These are phyloP conservation scores for Plectranthus barbatus DNA, from an alignment of 257 asterid species.

Conservation along the genomic window DNA sequence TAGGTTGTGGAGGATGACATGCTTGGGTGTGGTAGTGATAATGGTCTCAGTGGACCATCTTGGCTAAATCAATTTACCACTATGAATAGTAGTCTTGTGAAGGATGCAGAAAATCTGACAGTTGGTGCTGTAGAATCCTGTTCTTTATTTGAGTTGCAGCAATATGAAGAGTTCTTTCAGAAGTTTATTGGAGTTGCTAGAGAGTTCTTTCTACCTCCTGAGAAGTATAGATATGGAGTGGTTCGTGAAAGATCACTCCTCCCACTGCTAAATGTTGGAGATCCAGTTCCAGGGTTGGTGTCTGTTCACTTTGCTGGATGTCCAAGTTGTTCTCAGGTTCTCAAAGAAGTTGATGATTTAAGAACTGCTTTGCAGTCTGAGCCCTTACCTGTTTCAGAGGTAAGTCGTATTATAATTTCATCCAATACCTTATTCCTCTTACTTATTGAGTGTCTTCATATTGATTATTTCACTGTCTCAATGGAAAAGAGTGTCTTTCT, in stretches of 20 bases:
- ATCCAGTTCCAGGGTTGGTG: slow-evolving; percentile 55
- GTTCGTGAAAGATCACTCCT: slow-evolving; percentile 62
- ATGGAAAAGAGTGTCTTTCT: not conserved
- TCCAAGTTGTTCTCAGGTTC: slow-evolving; percentile 57
- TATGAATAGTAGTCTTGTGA: slow-evolving; percentile 33
- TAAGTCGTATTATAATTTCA: slow-evolving; percentile 28
- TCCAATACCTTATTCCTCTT: slow-evolving; percentile 7
- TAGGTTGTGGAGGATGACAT: slow-evolving; percentile 43
- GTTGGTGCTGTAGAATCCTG: slow-evolving; percentile 41
- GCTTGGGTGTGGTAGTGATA: slow-evolving; percentile 44
- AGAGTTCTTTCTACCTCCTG: slow-evolving; percentile 78
- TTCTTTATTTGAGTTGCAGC: slow-evolving; percentile 45
- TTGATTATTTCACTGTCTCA: not conserved
- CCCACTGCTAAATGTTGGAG: slow-evolving; percentile 45
- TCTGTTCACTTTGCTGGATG: slow-evolving; percentile 58
- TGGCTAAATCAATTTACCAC: slow-evolving; percentile 40
- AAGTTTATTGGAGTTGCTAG: slow-evolving; percentile 51
- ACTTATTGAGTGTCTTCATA: slow-evolving; percentile 12
- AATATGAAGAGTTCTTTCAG: slow-evolving; percentile 49
- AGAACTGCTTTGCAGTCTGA: slow-evolving; percentile 46
- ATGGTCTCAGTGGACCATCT: slow-evolving; percentile 29
- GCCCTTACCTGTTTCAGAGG: slow-evolving; percentile 63
- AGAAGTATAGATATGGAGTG: slow-evolving; percentile 59
- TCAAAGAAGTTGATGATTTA: slow-evolving; percentile 56
- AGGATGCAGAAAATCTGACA: slow-evolving; percentile 36